phyloP scores from a whole-genome alignment of 164 flowering plant species.

The Hamamelis virginiana region DNA sequence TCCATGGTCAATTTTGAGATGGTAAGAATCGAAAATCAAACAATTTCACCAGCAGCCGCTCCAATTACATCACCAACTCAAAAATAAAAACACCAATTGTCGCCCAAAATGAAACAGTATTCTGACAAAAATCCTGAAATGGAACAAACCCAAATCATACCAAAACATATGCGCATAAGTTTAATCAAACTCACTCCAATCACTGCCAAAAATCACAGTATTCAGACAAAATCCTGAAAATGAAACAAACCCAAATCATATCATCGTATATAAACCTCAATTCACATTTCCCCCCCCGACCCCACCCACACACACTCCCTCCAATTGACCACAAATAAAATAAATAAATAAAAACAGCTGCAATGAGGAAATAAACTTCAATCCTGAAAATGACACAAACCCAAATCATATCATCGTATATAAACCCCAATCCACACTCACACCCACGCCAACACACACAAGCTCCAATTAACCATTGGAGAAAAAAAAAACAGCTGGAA shows the following conservation, averaged over 20 bases:
- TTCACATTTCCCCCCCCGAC: too few relatives aligned
- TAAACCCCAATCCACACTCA: not conserved
- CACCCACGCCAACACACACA: too few relatives aligned
- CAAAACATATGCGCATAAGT: too few relatives aligned
- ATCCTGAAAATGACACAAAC: not conserved
- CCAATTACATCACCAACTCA: not conserved
- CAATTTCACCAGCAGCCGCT: not conserved
- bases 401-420: not conserved
- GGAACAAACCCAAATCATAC: too few relatives aligned
- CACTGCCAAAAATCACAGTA: not conserved
- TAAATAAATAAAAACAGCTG: not conserved
- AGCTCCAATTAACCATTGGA: too few relatives aligned
- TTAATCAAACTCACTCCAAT: not conserved
- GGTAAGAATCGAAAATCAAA: not conserved
- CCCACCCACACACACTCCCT: too few relatives aligned
- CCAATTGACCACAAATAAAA: too few relatives aligned
- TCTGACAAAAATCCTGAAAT: too few relatives aligned
- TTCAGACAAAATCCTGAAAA: not conserved
- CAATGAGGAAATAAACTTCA: not conserved
- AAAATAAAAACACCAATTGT: not conserved
- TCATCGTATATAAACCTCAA: not conserved
- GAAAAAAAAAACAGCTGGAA: too few relatives aligned
- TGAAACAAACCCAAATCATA: conserved; percentile 3
- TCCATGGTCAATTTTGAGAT: conserved; percentile 16
- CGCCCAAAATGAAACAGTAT: too few relatives aligned